phyloP scores from a whole-genome alignment of 306 rosid species.

The Vachellia pachyceras region DNA sequence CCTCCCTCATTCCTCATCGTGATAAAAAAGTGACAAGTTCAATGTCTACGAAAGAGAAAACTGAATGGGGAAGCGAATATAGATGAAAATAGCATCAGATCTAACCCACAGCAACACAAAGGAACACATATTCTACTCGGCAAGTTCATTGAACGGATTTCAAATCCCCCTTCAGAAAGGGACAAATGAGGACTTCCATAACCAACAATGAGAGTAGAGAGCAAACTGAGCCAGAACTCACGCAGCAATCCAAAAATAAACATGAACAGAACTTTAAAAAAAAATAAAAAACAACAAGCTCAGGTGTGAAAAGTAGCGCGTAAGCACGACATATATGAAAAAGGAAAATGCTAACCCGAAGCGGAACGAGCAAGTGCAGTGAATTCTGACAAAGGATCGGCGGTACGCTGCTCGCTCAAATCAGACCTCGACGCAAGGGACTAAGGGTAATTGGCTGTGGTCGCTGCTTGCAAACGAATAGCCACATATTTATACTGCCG shows the following conservation, averaged over 20 bases:
- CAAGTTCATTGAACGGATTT: slow-evolving; percentile 28
- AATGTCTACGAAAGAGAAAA: too few relatives aligned
- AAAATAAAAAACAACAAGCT: too few relatives aligned
- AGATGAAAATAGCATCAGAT: too few relatives aligned
- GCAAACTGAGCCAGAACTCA: background rate
- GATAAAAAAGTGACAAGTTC: too few relatives aligned
- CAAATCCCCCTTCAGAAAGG: background rate
- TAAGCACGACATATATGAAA: background rate
- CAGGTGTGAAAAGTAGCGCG: too few relatives aligned
- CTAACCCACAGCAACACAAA: too few relatives aligned
- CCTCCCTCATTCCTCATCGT: too few relatives aligned
- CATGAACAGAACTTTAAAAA: background rate
- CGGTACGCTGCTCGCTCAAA: background rate
- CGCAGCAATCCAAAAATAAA: background rate
- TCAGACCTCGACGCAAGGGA: background rate
- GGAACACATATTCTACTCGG: background rate
- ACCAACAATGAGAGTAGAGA: background rate
- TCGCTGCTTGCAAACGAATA: background rate
- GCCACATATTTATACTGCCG: background rate
- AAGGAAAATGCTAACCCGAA: slow-evolving; percentile 11
- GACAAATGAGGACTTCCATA: background rate
- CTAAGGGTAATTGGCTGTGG: background rate
- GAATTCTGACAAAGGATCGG: background rate
- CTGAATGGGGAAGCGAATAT: too few relatives aligned
- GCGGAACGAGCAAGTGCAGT: background rate